Evolutionary conservation across 176 grass and related monocot genomes (phyloP).

Genomic region (Bothriochloa decipiens): DNA sequence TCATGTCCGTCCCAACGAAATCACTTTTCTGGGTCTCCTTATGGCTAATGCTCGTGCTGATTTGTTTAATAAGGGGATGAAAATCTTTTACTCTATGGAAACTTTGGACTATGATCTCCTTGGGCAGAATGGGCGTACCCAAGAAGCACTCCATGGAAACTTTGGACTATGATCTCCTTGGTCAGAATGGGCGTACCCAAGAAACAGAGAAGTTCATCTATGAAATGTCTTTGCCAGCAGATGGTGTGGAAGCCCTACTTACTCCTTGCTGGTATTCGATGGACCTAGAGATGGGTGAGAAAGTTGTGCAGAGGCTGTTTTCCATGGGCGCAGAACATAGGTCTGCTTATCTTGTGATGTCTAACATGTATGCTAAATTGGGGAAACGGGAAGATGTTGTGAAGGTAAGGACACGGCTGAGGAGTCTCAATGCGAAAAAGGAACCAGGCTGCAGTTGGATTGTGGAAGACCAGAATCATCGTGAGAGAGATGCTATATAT

Average conservation of each 20-base stretch:
- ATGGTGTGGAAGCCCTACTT: constrained; percentile 57
- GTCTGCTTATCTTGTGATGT: constrained; percentile 56
- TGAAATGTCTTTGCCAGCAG: constrained; percentile 51
- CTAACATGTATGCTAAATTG: constrained; percentile 65
- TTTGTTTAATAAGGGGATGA: constrained; percentile 50
- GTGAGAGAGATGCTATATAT: constrained; percentile 52
- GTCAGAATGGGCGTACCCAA: constrained; percentile 31
- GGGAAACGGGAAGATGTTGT: constrained; percentile 63
- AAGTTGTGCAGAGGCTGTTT: constrained; percentile 48
- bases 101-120: too few relatives aligned
- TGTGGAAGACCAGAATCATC: constrained; percentile 66
- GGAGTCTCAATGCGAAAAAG: constrained; percentile 40
- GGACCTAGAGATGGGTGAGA: constrained; percentile 58
- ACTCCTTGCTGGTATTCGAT: constrained; percentile 55
- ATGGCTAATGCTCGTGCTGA: constrained; percentile 48
- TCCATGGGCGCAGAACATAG: constrained; percentile 53
- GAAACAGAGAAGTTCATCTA: constrained; percentile 61
- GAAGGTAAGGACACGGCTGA: constrained; percentile 53
- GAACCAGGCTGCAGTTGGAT: constrained; percentile 67
- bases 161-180: too few relatives aligned
- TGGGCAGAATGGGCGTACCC: too few relatives aligned
- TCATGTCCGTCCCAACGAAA: constrained; percentile 49
- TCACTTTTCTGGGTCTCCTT: constrained; percentile 59
- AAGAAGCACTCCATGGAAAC: too few relatives aligned
- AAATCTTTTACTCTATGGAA: constrained; percentile 39